Evolutionary conservation across 1,139 yeast species (phyloP).

Genomic region (Suhomyces coccinellae): DNA sequence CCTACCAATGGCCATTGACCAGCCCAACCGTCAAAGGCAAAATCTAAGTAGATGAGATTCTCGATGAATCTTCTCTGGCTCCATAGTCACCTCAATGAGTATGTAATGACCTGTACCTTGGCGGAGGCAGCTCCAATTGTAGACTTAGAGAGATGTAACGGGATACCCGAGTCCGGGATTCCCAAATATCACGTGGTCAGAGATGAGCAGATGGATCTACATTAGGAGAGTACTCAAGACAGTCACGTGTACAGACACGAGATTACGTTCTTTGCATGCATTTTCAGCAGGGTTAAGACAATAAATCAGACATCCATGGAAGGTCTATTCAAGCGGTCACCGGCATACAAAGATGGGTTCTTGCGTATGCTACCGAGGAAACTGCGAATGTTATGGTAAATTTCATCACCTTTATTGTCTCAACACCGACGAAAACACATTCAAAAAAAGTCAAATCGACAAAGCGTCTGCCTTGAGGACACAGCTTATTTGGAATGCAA

Average conservation of each 20-base stretch:
- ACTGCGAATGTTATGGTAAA: slow-evolving; percentile 82
- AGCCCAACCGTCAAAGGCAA: slow-evolving; percentile 52
- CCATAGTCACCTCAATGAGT: background rate
- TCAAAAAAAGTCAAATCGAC: slow-evolving; percentile 10
- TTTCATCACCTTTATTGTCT: slow-evolving; percentile 60
- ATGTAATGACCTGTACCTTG: background rate
- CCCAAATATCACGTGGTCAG: background rate
- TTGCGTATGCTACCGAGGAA: slow-evolving; percentile 85
- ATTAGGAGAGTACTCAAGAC: background rate
- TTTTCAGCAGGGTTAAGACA: slow-evolving; percentile 11
- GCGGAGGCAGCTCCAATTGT: no score
- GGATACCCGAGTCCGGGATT: background rate
- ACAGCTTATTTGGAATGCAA: slow-evolving; percentile 9
- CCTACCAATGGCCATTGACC: slow-evolving; percentile 83
- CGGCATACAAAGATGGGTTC: slow-evolving; percentile 81
- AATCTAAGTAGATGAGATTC: slow-evolving; percentile 18
- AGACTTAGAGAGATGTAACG: no score
- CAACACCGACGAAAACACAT: slow-evolving; percentile 10
- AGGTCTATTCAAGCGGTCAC: slow-evolving; percentile 72
- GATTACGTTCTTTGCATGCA: slow-evolving; percentile 8
- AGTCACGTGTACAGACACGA: background rate
- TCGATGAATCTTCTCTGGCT: background rate
- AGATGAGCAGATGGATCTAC: background rate
- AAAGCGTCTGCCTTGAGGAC: slow-evolving; percentile 16
- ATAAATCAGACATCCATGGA: slow-evolving; percentile 69